These are phyloP conservation scores for Taphrina populina DNA, from an alignment of 1,139 yeast genomes.

Conservation along the genomic window DNA sequence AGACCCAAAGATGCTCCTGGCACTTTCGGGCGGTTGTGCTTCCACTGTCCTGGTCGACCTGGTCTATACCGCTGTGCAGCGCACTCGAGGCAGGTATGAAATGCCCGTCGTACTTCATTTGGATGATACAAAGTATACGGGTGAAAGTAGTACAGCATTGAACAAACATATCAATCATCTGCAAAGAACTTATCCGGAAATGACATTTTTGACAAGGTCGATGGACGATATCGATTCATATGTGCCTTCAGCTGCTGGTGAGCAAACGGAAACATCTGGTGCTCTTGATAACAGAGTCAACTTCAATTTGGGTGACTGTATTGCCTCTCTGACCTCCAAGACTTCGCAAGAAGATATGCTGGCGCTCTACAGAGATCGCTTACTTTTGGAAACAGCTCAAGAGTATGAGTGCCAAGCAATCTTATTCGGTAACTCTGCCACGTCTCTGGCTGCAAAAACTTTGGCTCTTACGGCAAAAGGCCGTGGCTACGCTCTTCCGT, in stretches of 20 bases:
- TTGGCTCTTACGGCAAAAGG: conserved; percentile 85
- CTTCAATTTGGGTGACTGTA: not conserved
- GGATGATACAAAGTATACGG: not conserved
- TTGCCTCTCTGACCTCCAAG: conserved; percentile 9
- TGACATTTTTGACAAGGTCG: not conserved
- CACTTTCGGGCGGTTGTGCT: conserved; percentile 26
- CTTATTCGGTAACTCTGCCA: conserved; percentile 76
- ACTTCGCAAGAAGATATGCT: conserved; percentile 51
- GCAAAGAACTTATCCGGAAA: conserved; percentile 9
- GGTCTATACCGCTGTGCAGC: conserved; percentile 17
- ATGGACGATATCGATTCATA: conserved; percentile 11
- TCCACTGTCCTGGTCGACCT: conserved; percentile 27
- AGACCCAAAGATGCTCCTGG: conserved; percentile 2
- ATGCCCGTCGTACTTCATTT: conserved; percentile 24
- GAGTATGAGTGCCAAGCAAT: conserved; percentile 55
- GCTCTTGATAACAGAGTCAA: not conserved
- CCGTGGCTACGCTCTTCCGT: conserved; percentile 68
- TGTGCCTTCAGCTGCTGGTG: not conserved
- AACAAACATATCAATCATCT: not conserved
- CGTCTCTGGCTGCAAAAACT: conserved; percentile 74
- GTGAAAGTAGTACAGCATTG: not conserved
- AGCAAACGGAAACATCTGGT: not conserved
- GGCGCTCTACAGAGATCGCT: conserved; percentile 52
- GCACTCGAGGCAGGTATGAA: conserved; percentile 19
- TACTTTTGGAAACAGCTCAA: conserved; percentile 54